Evolutionary conservation across 345 rosid genomes (phyloP).

Genomic region (Physaria fendleri): DNA sequence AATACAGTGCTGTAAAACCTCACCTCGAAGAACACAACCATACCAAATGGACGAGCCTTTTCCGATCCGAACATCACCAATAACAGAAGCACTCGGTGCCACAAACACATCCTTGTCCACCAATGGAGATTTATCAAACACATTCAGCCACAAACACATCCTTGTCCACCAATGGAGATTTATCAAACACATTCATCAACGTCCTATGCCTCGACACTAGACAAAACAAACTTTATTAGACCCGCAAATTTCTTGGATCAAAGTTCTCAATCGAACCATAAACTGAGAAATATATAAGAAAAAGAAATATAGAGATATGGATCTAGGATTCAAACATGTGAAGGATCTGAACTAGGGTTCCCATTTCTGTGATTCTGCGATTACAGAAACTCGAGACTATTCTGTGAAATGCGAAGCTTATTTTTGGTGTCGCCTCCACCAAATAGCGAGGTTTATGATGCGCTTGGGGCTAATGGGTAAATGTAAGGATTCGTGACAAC

Average conservation of each 20-base stretch:
- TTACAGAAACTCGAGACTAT: no score
- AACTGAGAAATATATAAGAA: not conserved
- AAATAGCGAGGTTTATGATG: no score
- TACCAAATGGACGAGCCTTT: constrained; percentile 89
- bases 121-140: constrained; percentile 76
- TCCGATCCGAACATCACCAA: constrained; percentile 86
- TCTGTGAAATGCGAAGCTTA: no score
- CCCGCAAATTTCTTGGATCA: not conserved
- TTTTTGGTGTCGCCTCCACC: no score
- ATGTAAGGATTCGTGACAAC: no score
- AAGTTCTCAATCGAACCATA: not conserved
- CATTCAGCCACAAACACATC: constrained; percentile 91
- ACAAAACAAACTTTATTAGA: not conserved
- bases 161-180: constrained; percentile 76
- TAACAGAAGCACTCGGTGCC: constrained; percentile 90
- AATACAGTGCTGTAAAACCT: not conserved
- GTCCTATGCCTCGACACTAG: constrained; percentile 91
- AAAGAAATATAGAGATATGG: not conserved
- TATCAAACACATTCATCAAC: constrained; percentile 85
- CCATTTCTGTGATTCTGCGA: no score
- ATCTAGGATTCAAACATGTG: constrained; percentile 25
- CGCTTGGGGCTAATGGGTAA: no score
- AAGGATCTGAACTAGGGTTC: no score
- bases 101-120: constrained; percentile 87
- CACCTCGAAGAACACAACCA: constrained; percentile 96